Evolutionary conservation across 768 basidiomycete species (phyloP).

Genomic region (Zangia roseola): DNA sequence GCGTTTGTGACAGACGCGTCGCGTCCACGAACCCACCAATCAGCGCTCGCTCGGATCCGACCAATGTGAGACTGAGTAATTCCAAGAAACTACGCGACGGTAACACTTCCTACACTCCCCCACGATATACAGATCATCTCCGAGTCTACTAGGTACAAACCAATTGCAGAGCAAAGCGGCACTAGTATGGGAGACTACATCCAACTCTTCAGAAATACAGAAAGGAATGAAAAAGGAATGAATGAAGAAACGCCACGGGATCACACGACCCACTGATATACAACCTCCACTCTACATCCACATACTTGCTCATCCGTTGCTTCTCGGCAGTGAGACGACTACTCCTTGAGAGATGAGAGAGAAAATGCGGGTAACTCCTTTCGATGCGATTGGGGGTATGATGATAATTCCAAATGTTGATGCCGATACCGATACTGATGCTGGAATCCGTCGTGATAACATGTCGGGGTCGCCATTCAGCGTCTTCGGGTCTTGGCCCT

Average conservation of each 20-base stretch:
- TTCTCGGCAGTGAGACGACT: conserved; percentile 9
- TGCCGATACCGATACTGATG: conserved; percentile 15
- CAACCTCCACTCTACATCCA: conserved; percentile 18
- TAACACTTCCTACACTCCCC: conserved; percentile 13
- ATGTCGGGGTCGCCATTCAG: conserved; percentile 17
- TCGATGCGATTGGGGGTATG: conserved; percentile 22
- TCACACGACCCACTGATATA: conserved; percentile 13
- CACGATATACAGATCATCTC: conserved; percentile 21
- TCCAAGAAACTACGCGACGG: conserved; percentile 22
- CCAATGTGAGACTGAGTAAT: not conserved
- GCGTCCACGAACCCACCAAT: conserved; percentile 8
- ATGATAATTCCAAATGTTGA: conserved; percentile 16
- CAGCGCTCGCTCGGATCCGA: not conserved
- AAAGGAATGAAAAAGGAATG: conserved; percentile 1
- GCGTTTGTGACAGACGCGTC: conserved; percentile 29
- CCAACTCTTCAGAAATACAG: conserved; percentile 20
- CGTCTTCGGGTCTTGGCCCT: conserved; percentile 30
- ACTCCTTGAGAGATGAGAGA: conserved; percentile 24
- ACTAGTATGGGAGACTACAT: conserved; percentile 8
- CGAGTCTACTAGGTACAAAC: conserved; percentile 19
- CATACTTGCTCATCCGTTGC: conserved; percentile 5
- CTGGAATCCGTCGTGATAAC: conserved; percentile 10
- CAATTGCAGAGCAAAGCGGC: conserved; percentile 22
- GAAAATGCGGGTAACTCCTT: conserved; percentile 19
- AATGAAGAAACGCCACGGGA: conserved; percentile 6